phyloP scores from a whole-genome alignment of 345 rosid species.

The Iberis pinnata region DNA sequence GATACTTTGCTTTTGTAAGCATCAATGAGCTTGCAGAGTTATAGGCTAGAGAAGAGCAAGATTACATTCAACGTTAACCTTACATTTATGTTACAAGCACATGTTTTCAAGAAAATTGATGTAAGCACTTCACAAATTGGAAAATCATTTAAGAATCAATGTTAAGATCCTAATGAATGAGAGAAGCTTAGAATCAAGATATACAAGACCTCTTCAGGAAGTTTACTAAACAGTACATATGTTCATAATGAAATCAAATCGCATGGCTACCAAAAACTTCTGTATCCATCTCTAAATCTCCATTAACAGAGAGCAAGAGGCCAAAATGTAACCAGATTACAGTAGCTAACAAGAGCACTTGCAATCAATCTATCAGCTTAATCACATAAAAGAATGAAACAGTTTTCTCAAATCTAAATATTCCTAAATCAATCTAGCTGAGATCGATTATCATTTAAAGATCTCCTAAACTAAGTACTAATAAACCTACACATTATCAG shows the following conservation, averaged over 20 bases:
- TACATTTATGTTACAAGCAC: slow-evolving; percentile 5
- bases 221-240: background rate
- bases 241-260: no score
- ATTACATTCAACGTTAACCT: no score
- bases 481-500: no score
- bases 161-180: background rate
- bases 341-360: background rate
- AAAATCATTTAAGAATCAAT: background rate
- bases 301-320: slow-evolving; percentile 1
- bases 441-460: no score
- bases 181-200: slow-evolving; percentile 2
- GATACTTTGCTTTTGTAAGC: no score
- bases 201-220: background rate
- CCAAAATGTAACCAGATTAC: background rate
- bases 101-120: background rate
- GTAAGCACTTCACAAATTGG: background rate
- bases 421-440: slow-evolving; percentile 6
- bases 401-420: background rate
- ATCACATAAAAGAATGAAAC: slow-evolving; percentile 1
- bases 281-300: background rate
- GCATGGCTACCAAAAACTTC: no score
- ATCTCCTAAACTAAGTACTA: no score
- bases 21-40: no score
- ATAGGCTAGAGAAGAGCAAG: background rate
- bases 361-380: slow-evolving; percentile 5